Evolutionary conservation across 257 asterid species (phyloP).

Genomic region (Nicotiana undulata): DNA sequence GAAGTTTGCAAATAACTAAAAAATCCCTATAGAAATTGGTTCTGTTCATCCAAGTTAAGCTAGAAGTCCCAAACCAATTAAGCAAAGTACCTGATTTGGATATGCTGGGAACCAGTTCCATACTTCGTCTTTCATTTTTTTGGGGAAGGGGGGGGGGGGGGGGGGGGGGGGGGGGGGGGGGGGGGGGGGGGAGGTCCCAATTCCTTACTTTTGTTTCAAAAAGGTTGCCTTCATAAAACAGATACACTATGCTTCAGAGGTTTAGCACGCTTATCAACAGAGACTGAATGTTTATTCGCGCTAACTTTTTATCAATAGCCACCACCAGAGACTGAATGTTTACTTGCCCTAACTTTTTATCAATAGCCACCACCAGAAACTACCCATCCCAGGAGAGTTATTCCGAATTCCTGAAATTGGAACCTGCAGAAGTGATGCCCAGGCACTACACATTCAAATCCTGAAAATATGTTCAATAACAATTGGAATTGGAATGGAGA

Average conservation of each 20-base stretch:
- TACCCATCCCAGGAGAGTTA: background rate
- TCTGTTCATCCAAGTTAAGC: background rate
- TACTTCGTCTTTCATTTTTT: background rate
- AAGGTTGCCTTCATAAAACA: background rate
- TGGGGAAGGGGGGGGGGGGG: too few relatives aligned
- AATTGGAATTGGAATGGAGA: background rate
- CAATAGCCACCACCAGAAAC: background rate
- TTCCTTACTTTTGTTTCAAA: background rate
- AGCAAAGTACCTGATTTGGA: background rate
- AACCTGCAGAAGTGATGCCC: background rate
- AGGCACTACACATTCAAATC: background rate
- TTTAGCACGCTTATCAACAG: conserved; percentile 1
- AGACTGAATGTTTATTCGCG: background rate
- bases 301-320: background rate
- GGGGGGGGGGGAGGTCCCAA: background rate
- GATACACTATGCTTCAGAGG: background rate
- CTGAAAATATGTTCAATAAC: background rate
- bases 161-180: too few relatives aligned
- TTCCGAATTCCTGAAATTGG: background rate
- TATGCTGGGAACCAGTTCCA: background rate
- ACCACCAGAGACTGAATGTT: background rate
- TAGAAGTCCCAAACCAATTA: background rate
- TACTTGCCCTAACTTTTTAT: background rate
- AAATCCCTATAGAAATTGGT: background rate
- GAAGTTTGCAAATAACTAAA: background rate